Base-by-base conservation (phyloP, 2,329 filamentous ascomycete genomes). In the Phialophora macrospora region DNA sequence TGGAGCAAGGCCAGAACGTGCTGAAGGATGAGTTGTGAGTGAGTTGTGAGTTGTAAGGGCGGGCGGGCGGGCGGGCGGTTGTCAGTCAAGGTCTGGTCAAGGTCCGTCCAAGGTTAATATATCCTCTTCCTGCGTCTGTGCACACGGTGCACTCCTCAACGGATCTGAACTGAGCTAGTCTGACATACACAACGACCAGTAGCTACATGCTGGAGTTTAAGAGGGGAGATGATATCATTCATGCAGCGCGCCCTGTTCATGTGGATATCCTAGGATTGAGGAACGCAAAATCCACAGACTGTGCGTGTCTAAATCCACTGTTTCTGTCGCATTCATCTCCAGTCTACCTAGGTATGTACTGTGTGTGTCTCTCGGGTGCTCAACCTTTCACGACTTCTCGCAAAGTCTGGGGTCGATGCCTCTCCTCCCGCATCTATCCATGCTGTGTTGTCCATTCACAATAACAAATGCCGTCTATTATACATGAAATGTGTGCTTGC, bases 1-100 rank as follows among this genome's bases (percentile, higher is more conserved):
- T 32, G 46, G 44, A 38, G 30, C 59, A 49, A 44, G 22, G 4
- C 32, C 46, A 58, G 51, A 28, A 54, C 34, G 46, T 55, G 22
- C 6, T 56, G 44, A 65, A 55, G 32, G 63, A 68, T 64, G 66
- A 68, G 56, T 51, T 68, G 60, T 68, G 30, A 63, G 4, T 11
- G 46, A 24, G 17, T 2, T 6, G 20, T 41, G 34, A 6, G 12
- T 17, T 41, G 4, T 41, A 4, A 41, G 34, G 12, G 5, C 8
- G 2, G 32, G 3, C 12, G n/a, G n/a, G n/a, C n/a, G n/a, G 8
- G 9, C 12, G 32, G 32, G 32, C 9, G 32, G 9, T 34, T 3
- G 9, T 34, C 9, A 4, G 9, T 7, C 17, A 7, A 41, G 38
- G 14, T 41, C 38, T 6, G 17, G 38, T n/a, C 38, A 17, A 41